phyloP scores from a whole-genome alignment of 768 basidiomycete genomes.

The Lactarius hatsudake region DNA sequence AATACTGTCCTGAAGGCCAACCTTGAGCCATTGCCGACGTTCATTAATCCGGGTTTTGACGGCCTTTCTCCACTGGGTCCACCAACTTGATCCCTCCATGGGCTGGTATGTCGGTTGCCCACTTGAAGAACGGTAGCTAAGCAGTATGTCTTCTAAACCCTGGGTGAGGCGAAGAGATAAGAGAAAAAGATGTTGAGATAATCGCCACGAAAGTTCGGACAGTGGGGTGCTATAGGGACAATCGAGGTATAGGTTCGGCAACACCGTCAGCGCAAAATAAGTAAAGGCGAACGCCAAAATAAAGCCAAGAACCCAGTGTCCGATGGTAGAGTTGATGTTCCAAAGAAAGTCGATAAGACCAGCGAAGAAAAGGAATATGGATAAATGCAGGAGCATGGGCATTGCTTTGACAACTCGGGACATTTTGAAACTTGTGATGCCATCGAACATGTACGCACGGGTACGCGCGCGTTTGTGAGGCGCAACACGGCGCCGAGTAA shows the following conservation, averaged over 20 bases:
- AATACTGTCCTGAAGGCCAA: not conserved
- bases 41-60: not conserved
- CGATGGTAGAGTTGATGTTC: not conserved
- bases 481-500: not conserved
- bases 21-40: conserved; percentile 3
- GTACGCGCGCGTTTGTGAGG: not conserved
- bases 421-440: not conserved
- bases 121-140: not conserved
- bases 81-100: not conserved
- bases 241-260: not conserved
- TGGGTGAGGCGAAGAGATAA: not conserved
- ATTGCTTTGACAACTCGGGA: not conserved
- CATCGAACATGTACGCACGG: not conserved
- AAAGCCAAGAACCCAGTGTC: not conserved
- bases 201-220: not conserved
- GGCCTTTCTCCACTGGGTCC: not conserved
- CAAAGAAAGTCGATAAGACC: not conserved
- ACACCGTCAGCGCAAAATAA: no score
- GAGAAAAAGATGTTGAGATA: not conserved
- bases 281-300: not conserved
- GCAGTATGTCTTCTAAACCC: not conserved
- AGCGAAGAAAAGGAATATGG: not conserved
- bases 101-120: not conserved
- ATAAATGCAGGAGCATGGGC: not conserved
- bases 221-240: conserved; percentile 8